A percentile compares a stretch with the other conserved stretches of the same genome.
phyloP scores from a whole-genome alignment of 2,329 filamentous ascomycete genomes.

The Davidsoniella virescens region DNA sequence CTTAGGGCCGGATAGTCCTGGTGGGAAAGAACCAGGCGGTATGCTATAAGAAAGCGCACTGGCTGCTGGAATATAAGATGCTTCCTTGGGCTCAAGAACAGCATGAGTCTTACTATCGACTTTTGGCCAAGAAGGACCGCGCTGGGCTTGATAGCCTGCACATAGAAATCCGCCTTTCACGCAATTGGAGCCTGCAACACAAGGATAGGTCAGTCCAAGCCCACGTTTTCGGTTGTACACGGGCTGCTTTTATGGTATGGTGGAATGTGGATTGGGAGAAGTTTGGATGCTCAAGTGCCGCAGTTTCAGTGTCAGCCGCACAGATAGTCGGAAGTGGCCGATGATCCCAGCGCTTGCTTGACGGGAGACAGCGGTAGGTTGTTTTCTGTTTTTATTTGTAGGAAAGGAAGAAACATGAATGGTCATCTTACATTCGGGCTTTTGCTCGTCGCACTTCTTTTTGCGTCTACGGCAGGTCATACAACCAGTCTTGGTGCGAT shows the following conservation, averaged over 20 bases:
- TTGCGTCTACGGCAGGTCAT: slow-evolving; percentile 82
- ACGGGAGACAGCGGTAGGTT: neutral
- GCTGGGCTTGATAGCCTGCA: slow-evolving; percentile 73
- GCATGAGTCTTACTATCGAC: slow-evolving; percentile 51
- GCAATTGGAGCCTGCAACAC: slow-evolving; percentile 61
- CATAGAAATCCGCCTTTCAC: slow-evolving; percentile 79
- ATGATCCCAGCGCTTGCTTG: no score
- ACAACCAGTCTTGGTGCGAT: slow-evolving; percentile 89
- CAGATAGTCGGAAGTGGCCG: no score
- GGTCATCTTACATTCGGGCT: slow-evolving; percentile 58
- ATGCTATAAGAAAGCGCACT: slow-evolving; percentile 34
- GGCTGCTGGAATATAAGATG: slow-evolving; percentile 32
- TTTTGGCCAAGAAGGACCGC: slow-evolving; percentile 59
- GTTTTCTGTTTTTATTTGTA: neutral
- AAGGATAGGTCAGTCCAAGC: neutral
- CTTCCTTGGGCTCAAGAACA: slow-evolving; percentile 74
- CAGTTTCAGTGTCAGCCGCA: neutral
- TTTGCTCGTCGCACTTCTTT: slow-evolving; percentile 95
- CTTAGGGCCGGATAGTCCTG: slow-evolving; percentile 21
- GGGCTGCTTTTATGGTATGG: neutral
- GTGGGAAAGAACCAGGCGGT: slow-evolving; percentile 28
- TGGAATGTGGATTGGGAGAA: neutral
- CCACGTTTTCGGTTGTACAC: neutral
- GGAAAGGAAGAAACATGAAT: neutral
- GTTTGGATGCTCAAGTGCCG: neutral